phyloP scores from a whole-genome alignment of 1,284 basidiomycete genomes.

The Mycosarcoma maydis region DNA sequence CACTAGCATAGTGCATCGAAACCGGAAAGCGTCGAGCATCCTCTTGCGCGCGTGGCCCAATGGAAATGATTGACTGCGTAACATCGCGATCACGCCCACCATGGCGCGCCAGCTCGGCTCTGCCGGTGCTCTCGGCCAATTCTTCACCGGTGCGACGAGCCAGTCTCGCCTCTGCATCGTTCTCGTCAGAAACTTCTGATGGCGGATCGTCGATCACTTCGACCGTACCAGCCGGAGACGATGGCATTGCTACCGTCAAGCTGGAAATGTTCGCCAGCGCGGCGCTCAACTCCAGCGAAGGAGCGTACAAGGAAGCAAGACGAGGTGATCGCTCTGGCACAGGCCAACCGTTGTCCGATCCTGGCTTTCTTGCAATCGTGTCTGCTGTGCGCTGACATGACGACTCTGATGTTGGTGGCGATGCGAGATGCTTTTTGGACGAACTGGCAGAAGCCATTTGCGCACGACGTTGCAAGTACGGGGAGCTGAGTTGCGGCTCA shows the following conservation, averaged over 20 bases:
- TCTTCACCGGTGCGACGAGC: too few relatives aligned
- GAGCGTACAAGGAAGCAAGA: conserved; percentile 7
- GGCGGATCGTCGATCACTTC: conserved; percentile 27
- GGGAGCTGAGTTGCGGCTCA: not conserved
- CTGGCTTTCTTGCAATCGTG: not conserved
- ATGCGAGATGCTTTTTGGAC: not conserved
- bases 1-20: conserved; percentile 59
- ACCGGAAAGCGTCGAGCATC: conserved; percentile 56
- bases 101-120: too few relatives aligned
- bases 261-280: not conserved
- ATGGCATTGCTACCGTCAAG: conserved; percentile 7
- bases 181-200: too few relatives aligned
- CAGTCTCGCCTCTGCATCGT: too few relatives aligned
- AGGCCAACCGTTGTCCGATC: not conserved
- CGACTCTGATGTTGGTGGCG: not conserved
- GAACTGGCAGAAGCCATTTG: not conserved
- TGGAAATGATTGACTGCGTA: conserved; percentile 34
- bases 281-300: conserved; percentile 20
- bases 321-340: not conserved
- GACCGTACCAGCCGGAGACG: conserved; percentile 16
- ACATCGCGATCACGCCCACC: conserved; percentile 10
- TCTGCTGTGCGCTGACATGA: not conserved
- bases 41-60: conserved; percentile 34
- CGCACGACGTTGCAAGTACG: not conserved
- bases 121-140: too few relatives aligned